Conservation (phyloP, 768 basidiomycete genomes). For the Trametopsis cervina region DNA sequence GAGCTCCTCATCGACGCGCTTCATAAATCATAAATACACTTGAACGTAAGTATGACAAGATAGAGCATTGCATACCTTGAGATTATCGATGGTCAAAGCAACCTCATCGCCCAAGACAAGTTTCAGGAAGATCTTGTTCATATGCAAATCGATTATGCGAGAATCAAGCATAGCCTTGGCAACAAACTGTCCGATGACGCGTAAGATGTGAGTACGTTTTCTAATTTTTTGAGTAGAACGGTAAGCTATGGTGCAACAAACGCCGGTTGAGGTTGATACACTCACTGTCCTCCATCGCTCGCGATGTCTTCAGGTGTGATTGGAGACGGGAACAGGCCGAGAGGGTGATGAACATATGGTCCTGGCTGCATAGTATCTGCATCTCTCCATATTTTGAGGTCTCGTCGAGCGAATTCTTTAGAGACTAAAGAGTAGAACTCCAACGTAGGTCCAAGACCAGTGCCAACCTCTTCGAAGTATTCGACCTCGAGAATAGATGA, state of each 20-base stretch:
- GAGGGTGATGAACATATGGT: slow-evolving; percentile 75
- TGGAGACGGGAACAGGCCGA: slow-evolving; percentile 86
- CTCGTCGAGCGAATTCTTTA: slow-evolving; percentile 85
- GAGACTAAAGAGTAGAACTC: slow-evolving; percentile 99
- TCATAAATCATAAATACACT: neutral
- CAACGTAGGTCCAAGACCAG: slow-evolving; percentile 92
- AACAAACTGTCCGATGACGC: slow-evolving; percentile 91
- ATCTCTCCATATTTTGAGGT: slow-evolving; percentile 89
- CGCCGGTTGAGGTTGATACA: too few species aligned
- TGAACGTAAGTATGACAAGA: neutral
- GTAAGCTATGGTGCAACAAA: too few species aligned
- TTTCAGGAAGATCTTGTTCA: slow-evolving; percentile 94
- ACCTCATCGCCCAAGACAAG: slow-evolving; percentile 83
- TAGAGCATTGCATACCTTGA: slow-evolving; percentile 48
- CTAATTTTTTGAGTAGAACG: too few species aligned
- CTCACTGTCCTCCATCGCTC: slow-evolving; percentile 72
- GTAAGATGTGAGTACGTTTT: slow-evolving; percentile 80
- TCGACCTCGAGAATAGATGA: slow-evolving; percentile 94
- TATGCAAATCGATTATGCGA: slow-evolving; percentile 90
- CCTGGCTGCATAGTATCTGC: slow-evolving; percentile 57
- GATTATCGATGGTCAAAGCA: slow-evolving; percentile 72
- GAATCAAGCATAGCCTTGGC: slow-evolving; percentile 97
- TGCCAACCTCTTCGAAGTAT: slow-evolving; percentile 98
- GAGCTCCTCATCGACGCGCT: slow-evolving; percentile 82
- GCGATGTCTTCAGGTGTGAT: slow-evolving; percentile 60